These are phyloP conservation scores for Blastocystis sp. DNA, from an alignment of 352 stramenopile genomes.

Conservation along the genomic window DNA sequence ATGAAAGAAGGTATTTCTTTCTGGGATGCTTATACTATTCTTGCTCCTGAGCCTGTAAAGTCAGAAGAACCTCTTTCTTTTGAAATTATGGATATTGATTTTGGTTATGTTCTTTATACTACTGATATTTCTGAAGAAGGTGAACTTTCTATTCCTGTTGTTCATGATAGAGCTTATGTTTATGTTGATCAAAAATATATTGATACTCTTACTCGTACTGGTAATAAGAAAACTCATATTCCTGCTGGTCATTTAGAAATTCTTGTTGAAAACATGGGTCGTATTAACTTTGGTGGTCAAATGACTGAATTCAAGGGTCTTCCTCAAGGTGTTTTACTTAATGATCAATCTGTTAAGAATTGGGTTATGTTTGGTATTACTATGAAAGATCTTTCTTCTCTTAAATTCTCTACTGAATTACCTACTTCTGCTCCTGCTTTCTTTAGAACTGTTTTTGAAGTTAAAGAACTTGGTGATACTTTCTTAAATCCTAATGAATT, in stretches of 20 bases:
- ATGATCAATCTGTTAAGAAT: not conserved
- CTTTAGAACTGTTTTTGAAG: slow-evolving; percentile 10
- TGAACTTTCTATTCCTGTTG: slow-evolving; percentile 15
- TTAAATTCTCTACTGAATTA: not conserved
- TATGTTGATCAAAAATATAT: slow-evolving; percentile 34
- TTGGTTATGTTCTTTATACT: slow-evolving; percentile 39
- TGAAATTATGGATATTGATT: slow-evolving; percentile 38
- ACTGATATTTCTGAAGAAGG: slow-evolving; percentile 11
- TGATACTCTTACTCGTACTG: slow-evolving; percentile 8
- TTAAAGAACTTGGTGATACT: slow-evolving; percentile 15
- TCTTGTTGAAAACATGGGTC: slow-evolving; percentile 42
- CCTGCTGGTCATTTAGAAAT: slow-evolving; percentile 34
- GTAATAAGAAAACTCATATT: slow-evolving; percentile 11
- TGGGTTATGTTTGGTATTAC: slow-evolving; percentile 33
- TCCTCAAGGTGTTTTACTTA: slow-evolving; percentile 1
- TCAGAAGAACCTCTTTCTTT: slow-evolving; percentile 13
- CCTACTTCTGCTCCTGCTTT: slow-evolving; percentile 4
- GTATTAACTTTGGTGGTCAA: slow-evolving; percentile 42
- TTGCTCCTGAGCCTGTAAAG: slow-evolving; percentile 13
- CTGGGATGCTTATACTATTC: slow-evolving; percentile 7
- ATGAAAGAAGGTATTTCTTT: not conserved
- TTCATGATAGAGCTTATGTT: slow-evolving; percentile 39
- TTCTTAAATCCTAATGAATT: slow-evolving; percentile 30
- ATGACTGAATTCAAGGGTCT: slow-evolving; percentile 38
- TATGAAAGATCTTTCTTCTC: slow-evolving; percentile 11